Conservation (phyloP, 805 yeast species). For the Clavispora carvajalis region DNA sequence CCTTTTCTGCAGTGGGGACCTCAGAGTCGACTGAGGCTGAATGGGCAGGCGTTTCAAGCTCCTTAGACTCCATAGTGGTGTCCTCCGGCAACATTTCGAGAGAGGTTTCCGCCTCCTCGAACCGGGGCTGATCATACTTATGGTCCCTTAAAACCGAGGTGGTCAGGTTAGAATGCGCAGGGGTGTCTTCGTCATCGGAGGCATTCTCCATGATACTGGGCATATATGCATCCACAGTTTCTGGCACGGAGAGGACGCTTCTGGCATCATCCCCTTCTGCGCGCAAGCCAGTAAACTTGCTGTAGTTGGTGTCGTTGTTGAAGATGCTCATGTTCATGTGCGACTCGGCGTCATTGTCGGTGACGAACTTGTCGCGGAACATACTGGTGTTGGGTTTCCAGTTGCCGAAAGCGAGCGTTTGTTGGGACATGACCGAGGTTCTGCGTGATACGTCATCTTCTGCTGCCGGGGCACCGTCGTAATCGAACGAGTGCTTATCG, state of each 20-base stretch:
- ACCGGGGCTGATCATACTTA: constrained; percentile 7
- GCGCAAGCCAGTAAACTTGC: constrained; percentile 27
- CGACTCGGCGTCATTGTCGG: constrained; percentile 38
- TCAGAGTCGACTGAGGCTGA: no score
- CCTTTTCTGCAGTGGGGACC: neutral
- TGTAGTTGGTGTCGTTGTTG: constrained; percentile 23
- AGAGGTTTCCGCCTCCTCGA: constrained; percentile 6
- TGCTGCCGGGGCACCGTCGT: neutral
- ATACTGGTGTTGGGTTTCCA: constrained; percentile 58
- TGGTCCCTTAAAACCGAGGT: constrained; percentile 11
- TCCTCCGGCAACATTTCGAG: neutral
- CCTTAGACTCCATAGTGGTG: neutral
- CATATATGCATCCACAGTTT: constrained; percentile 33
- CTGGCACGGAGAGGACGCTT: constrained; percentile 31
- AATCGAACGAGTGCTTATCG: constrained; percentile 21
- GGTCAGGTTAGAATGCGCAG: neutral
- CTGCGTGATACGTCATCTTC: constrained; percentile 20
- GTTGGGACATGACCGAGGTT: constrained; percentile 25
- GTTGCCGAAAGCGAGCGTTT: constrained; percentile 43
- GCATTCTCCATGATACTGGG: constrained; percentile 30
- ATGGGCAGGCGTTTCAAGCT: no score
- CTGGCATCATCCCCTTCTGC: neutral
- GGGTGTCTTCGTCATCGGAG: constrained; percentile 19
- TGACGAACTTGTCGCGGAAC: constrained; percentile 45
- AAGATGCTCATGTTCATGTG: constrained; percentile 12